Base-by-base conservation (phyloP, 768 basidiomycete genomes). In the Lactifluus volemus region DNA sequence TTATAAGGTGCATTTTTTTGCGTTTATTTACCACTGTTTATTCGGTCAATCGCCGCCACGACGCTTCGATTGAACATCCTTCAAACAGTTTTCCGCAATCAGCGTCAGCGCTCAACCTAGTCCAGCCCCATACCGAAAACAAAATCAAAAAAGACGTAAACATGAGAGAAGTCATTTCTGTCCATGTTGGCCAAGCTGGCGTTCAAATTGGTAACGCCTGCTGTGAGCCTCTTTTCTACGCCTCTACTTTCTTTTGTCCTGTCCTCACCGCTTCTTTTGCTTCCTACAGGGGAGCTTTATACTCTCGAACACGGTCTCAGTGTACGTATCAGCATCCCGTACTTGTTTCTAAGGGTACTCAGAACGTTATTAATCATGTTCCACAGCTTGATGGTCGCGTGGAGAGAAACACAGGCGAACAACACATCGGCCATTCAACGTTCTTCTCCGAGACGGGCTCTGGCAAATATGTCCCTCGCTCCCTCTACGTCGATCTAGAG, bases 181-280 rank as follows among this genome's bases (percentile, higher is more conserved):
- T 97, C 67, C 92, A 97, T 72, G 92, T 97, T 70, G 95, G 95
- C 67, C 96, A 99, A 80, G 96, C 96, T 73, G 93, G 93, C 80
- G 85, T 92, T 61, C 89, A 92, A 74, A 91, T 91, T 66, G 89
- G 89, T 68, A 98, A 97, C 76, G 93, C 96, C 67, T 98, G 93
- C 80, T 96, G 95, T 91, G 72, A 77, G 89, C 80, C 21, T 41
- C 15, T 65, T 30, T 49, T 44, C 53, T 41, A 49, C 60, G 60
- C 50, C 5, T 52, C 39, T 12, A 9, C 25, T 10, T 53, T 11
- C 12, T 29, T 30, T 10, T 14, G 5, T 60, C 36, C 60, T 57
- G 64, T 65, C 65, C 68, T 60, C 63, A 71, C 63, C 67, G 64
- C 60, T 34, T 45, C 44, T 17, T n/a, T 50, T n/a, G 3, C 34